Percentiles rank a stretch among this genome's conserved stretches.
Evolutionary conservation across 2,329 filamentous ascomycete species (phyloP).

Genomic region (Macrophomina pseudophaseolina): DNA sequence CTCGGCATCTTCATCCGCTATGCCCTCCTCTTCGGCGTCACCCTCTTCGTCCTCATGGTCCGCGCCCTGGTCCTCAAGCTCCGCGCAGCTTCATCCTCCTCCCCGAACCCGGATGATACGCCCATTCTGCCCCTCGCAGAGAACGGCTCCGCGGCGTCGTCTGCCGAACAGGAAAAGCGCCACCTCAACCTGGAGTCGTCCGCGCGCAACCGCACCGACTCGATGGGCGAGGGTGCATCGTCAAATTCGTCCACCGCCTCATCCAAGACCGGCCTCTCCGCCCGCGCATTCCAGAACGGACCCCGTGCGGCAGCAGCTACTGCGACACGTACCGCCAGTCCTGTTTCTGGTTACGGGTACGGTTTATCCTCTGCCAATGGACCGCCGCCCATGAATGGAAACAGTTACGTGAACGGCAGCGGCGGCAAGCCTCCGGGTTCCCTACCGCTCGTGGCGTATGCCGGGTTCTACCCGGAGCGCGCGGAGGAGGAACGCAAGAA

Average conservation of each 20-base stretch:
- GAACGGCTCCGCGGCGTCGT: constrained; percentile 28
- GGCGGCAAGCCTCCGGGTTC: not conserved
- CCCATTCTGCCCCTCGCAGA: constrained; percentile 37
- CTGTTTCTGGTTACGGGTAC: constrained; percentile 36
- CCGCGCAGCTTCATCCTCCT: constrained; percentile 1
- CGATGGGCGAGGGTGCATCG: constrained; percentile 32
- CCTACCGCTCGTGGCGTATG: constrained; percentile 47
- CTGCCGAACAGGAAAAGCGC: constrained; percentile 37
- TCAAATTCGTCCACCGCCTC: constrained; percentile 41
- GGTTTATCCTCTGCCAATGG: constrained; percentile 31
- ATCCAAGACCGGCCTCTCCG: constrained; percentile 33
- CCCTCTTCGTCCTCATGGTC: constrained; percentile 53
- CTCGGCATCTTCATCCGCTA: constrained; percentile 84
- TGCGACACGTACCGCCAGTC: constrained; percentile 47
- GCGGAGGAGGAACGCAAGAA: constrained; percentile 40
- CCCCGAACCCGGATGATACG: constrained; percentile 9
- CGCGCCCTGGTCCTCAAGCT: constrained; percentile 43
- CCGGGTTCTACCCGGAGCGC: constrained; percentile 44
- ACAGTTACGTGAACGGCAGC: not conserved
- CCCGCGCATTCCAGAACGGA: constrained; percentile 32
- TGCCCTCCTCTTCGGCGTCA: constrained; percentile 63
- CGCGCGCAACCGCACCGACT: constrained; percentile 27
- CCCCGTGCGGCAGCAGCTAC: constrained; percentile 31
- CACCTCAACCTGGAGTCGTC: not conserved
- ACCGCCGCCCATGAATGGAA: not conserved